These are phyloP conservation scores for Stagonosporopsis rhizophila DNA, from an alignment of 2,329 filamentous ascomycete species.

Conservation along the genomic window DNA sequence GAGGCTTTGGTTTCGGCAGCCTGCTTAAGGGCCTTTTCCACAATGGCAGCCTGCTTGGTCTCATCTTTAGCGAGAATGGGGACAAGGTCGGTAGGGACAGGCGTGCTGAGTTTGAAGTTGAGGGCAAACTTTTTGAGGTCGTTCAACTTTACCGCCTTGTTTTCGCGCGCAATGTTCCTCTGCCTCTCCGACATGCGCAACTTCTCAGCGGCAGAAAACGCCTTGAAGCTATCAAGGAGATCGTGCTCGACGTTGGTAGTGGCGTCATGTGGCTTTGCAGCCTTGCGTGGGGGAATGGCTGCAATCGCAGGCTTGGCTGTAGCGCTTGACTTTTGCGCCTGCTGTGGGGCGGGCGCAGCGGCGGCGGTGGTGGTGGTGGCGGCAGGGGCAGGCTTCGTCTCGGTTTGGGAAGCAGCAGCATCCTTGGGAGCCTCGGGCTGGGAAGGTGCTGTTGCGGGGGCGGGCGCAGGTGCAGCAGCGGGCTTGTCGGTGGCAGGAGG, in stretches of 20 bases:
- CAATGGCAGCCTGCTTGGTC: constrained; percentile 90
- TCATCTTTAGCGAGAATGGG: constrained; percentile 96
- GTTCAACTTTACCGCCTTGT: constrained; percentile 91
- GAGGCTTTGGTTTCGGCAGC: constrained; percentile 62
- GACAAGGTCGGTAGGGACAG: constrained; percentile 89
- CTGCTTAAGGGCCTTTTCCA: constrained; percentile 83
- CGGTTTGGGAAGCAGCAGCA: constrained; percentile 22
- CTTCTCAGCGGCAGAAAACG: constrained; percentile 69
- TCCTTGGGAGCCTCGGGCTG: constrained; percentile 30
- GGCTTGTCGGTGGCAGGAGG: constrained; percentile 33
- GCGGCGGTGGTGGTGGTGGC: background rate
- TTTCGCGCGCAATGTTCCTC: constrained; percentile 65
- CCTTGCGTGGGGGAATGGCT: constrained; percentile 44
- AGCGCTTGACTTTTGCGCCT: constrained; percentile 38
- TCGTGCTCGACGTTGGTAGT: constrained; percentile 68
- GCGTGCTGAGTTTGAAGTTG: constrained; percentile 92
- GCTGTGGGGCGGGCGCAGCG: constrained; percentile 31
- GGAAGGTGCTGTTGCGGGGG: constrained; percentile 5
- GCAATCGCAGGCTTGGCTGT: constrained; percentile 38
- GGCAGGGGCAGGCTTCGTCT: constrained; percentile 27
- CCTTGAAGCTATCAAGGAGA: constrained; percentile 68
- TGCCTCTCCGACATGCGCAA: constrained; percentile 64
- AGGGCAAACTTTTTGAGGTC: constrained; percentile 95
- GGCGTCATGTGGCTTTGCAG: constrained; percentile 58
- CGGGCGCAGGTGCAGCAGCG: constrained; percentile 1